Percentiles rank a stretch among this genome's conserved stretches.
Conservation (phyloP, 73 alveolate genomes). For the Paramecium primaurelia region DNA sequence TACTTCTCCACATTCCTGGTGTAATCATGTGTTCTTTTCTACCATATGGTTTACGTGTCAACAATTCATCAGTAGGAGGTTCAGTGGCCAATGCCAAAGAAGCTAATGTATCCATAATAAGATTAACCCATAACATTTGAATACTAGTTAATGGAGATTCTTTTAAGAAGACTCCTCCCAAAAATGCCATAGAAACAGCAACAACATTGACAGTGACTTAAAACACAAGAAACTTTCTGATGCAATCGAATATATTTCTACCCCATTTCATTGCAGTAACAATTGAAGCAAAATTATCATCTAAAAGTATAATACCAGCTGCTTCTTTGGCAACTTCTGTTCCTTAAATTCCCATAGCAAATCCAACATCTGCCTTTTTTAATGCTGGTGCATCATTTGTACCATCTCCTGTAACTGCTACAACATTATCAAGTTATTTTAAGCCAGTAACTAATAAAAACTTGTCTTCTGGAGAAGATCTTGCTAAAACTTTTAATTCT, state of each 20-base stretch:
- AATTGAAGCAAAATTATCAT: conserved; percentile 86
- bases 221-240: conserved; percentile 90
- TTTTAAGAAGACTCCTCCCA: conserved; percentile 81
- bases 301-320: conserved; percentile 86
- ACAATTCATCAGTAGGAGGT: conserved; percentile 81
- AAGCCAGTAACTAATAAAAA: conserved; percentile 89
- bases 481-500: conserved; percentile 88
- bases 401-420: conserved; percentile 99
- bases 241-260: conserved; percentile 86
- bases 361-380: conserved; percentile 96
- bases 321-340: conserved; percentile 98
- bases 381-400: conserved; percentile 98
- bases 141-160: conserved; percentile 88
- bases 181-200: conserved; percentile 84
- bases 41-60: conserved; percentile 77
- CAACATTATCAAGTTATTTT: conserved; percentile 80
- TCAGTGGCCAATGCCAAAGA: conserved; percentile 91
- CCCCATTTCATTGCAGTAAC: conserved; percentile 92
- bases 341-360: conserved; percentile 98
- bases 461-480: conserved; percentile 94
- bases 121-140: conserved; percentile 91
- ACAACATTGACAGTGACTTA: conserved; percentile 87
- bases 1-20: conserved; percentile 82
- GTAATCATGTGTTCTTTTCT: conserved; percentile 79
- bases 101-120: conserved; percentile 91